Evolutionary conservation across 345 rosid species (phyloP).

Genomic region (Durio zibethinus): DNA sequence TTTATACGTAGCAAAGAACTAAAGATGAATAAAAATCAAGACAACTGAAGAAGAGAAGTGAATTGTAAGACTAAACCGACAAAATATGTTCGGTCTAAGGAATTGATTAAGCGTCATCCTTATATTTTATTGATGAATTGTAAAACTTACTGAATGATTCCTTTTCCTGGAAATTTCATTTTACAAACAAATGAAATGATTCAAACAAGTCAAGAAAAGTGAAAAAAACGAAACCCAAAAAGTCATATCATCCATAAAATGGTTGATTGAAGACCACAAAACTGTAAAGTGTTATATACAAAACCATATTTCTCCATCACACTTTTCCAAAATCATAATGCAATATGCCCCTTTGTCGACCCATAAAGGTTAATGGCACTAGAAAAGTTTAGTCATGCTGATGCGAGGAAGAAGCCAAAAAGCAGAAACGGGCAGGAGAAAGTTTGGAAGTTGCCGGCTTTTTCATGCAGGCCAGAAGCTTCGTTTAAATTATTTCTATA

Average conservation of each 20-base stretch:
- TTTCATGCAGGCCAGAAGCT: constrained; percentile 3
- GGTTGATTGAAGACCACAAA: too few relatives aligned
- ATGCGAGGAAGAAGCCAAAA: constrained; percentile 19
- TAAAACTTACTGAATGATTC: too few relatives aligned
- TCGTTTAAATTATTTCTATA: not conserved
- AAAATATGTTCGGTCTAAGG: not conserved
- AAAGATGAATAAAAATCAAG: not conserved
- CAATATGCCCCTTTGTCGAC: constrained; percentile 24
- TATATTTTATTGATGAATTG: not conserved
- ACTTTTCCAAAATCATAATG: too few relatives aligned
- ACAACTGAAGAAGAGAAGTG: not conserved
- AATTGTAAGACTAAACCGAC: not conserved
- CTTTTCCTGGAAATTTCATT: too few relatives aligned
- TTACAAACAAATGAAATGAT: too few relatives aligned
- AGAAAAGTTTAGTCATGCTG: not conserved
- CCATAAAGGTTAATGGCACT: not conserved
- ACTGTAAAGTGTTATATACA: too few relatives aligned
- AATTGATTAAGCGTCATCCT: not conserved
- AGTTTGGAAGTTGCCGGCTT: constrained; percentile 32
- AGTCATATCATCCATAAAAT: too few relatives aligned
- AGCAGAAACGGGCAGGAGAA: constrained; percentile 22
- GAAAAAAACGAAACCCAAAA: too few relatives aligned
- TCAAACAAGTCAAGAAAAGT: too few relatives aligned
- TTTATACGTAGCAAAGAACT: not conserved
- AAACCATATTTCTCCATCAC: too few relatives aligned